Evolutionary conservation across 257 asterid genomes (phyloP).

Genomic region (Rauvolfia tetraphylla): DNA sequence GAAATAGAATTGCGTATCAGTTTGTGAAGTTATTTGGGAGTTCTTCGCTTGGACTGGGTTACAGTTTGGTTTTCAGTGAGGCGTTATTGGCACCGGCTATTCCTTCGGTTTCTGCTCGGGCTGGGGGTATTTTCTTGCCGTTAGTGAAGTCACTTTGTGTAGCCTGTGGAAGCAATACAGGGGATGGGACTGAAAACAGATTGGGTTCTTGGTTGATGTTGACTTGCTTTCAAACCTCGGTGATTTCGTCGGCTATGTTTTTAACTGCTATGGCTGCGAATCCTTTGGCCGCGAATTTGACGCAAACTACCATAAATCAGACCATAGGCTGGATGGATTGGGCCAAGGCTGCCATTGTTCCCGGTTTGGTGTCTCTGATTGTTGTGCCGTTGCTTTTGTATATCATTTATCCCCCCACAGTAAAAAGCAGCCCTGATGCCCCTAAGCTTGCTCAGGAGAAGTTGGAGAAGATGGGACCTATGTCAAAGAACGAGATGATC

Average conservation of each 20-base stretch:
- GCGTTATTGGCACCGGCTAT: constrained; percentile 95
- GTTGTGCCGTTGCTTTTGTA: constrained; percentile 81
- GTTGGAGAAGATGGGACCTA: constrained; percentile 90
- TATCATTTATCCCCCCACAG: constrained; percentile 71
- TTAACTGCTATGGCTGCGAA: constrained; percentile 98
- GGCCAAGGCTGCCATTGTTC: constrained; percentile 99
- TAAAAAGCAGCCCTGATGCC: constrained; percentile 94
- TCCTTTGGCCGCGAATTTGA: constrained; percentile 88
- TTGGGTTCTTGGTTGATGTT: constrained; percentile 95
- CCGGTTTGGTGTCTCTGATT: constrained; percentile 69
- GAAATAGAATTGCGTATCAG: constrained; percentile 89
- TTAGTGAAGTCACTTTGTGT: constrained; percentile 84
- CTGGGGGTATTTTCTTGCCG: constrained; percentile 94
- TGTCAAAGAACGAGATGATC: constrained; percentile 87
- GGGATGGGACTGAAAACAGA: constrained; percentile 88
- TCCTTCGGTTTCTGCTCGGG: constrained; percentile 93
- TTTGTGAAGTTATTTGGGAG: constrained; percentile 85
- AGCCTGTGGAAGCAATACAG: constrained; percentile 88
- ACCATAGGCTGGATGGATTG: constrained; percentile 97
- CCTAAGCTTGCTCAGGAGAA: constrained; percentile 89
- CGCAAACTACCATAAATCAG: constrained; percentile 58
- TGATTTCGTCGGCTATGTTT: constrained; percentile 89
- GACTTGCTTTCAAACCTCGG: constrained; percentile 92
- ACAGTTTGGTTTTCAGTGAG: constrained; percentile 93
- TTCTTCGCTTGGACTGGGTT: constrained; percentile 79